Conservation (phyloP, 768 basidiomycete genomes). For the Lentinula edodes region DNA sequence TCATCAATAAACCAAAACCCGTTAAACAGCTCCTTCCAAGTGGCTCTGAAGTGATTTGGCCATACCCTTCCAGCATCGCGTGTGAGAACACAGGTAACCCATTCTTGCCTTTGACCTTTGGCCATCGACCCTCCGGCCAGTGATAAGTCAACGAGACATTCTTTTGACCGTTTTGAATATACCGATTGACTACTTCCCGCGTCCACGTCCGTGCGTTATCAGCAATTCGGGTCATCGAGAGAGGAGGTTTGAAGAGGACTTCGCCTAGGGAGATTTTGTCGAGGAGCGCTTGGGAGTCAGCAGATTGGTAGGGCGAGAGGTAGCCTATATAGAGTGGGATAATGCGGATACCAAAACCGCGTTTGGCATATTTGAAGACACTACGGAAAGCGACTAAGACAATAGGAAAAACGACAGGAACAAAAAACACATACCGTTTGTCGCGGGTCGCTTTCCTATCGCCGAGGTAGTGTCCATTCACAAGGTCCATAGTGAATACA, state of each 20-base stretch:
- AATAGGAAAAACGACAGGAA: neutral
- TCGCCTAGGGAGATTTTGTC: neutral
- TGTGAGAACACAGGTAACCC: conserved; percentile 10
- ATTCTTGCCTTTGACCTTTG: neutral
- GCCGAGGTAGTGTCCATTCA: conserved; percentile 13
- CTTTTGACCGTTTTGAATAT: conserved; percentile 7
- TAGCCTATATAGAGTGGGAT: conserved; percentile 10
- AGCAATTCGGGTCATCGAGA: neutral
- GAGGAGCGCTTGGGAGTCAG: neutral
- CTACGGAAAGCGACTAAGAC: neutral
- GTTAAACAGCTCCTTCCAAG: conserved; percentile 7
- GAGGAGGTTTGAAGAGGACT: conserved; percentile 1
- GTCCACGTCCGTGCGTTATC: conserved; percentile 9
- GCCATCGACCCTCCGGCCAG: conserved; percentile 6
- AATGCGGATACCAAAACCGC: conserved; percentile 14
- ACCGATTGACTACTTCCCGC: conserved; percentile 1
- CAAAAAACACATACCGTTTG: conserved; percentile 3
- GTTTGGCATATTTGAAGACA: conserved; percentile 15
- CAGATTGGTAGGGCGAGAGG: conserved; percentile 4
- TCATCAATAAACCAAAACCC: conserved; percentile 11
- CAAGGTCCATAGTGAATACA: conserved; percentile 14
- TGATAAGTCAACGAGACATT: neutral
- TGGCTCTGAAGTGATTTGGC: neutral
- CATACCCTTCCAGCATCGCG: conserved; percentile 7
- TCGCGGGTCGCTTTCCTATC: conserved; percentile 12